phyloP scores from a whole-genome alignment of 129 eudicot species.

The Artemisia annua region DNA sequence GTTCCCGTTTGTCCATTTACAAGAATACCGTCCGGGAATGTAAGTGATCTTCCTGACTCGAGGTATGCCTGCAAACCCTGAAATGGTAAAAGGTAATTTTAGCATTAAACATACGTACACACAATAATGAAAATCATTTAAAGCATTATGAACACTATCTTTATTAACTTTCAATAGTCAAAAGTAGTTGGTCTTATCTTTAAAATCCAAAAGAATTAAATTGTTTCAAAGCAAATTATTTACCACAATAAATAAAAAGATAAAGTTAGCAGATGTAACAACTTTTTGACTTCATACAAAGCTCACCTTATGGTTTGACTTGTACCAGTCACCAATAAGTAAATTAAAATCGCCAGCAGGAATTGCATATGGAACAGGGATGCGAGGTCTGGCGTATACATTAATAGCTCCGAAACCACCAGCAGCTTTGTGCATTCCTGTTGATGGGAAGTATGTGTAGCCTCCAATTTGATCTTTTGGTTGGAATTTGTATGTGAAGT shows the following conservation, averaged over 20 bases:
- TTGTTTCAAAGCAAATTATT: neutral
- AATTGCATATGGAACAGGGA: constrained; percentile 78
- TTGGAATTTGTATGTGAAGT: constrained; percentile 86
- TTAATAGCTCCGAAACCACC: constrained; percentile 97
- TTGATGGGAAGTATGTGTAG: constrained; percentile 90
- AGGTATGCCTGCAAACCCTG: constrained; percentile 69
- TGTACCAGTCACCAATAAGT: constrained; percentile 96
- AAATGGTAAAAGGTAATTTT: constrained; percentile 5
- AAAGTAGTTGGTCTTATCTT: neutral
- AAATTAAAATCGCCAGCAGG: constrained; percentile 87
- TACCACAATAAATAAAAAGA: neutral
- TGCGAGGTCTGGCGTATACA: constrained; percentile 78
- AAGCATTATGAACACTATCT: neutral
- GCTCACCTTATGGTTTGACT: constrained; percentile 73
- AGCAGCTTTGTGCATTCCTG: constrained; percentile 83
- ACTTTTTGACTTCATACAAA: constrained; percentile 15
- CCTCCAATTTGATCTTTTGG: constrained; percentile 95
- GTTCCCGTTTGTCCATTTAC: constrained; percentile 71
- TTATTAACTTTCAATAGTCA: constrained; percentile 9
- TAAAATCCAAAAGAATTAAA: neutral
- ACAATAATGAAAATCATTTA: constrained; percentile 15
- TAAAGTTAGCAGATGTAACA: constrained; percentile 12
- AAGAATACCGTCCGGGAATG: constrained; percentile 79
- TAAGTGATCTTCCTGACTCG: constrained; percentile 74
- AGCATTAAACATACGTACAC: neutral